Evolutionary conservation across 257 asterid genomes (phyloP).

Genomic region (Primulina tabacum): DNA sequence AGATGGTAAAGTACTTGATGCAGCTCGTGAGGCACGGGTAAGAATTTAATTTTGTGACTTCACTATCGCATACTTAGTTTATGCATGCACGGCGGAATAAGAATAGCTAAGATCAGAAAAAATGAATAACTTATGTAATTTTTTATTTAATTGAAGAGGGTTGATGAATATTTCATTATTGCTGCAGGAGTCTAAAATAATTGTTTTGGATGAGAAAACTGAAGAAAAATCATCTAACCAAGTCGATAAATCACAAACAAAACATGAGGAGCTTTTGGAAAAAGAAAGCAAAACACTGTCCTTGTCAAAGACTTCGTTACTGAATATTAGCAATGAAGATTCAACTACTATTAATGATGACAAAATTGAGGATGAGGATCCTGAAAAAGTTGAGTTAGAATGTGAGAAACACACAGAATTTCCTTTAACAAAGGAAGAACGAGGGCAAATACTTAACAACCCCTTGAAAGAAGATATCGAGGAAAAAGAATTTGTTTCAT

Average conservation of each 20-base stretch:
- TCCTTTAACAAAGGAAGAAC: conserved; percentile 7
- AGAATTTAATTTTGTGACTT: background rate
- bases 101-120: background rate
- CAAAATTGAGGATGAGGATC: background rate
- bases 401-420: conserved; percentile 21
- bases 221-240: conserved; percentile 19
- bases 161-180: background rate
- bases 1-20: background rate
- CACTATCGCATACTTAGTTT: background rate
- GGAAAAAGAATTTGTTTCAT: conserved; percentile 23
- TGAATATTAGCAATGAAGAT: conserved; percentile 17
- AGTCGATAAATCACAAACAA: conserved; percentile 23
- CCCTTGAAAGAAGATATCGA: conserved; percentile 18
- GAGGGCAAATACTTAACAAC: conserved; percentile 16
- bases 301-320: conserved; percentile 20
- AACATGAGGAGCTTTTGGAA: conserved; percentile 17
- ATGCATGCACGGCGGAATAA: background rate
- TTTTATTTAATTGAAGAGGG: background rate
- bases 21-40: background rate
- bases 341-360: conserved; percentile 6
- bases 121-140: background rate
- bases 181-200: no score
- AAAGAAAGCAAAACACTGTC: conserved; percentile 9
- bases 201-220: conserved; percentile 18
- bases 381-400: background rate